Evolutionary conservation across 345 rosid genomes (phyloP).

Genomic region (Dipteronia sinensis): DNA sequence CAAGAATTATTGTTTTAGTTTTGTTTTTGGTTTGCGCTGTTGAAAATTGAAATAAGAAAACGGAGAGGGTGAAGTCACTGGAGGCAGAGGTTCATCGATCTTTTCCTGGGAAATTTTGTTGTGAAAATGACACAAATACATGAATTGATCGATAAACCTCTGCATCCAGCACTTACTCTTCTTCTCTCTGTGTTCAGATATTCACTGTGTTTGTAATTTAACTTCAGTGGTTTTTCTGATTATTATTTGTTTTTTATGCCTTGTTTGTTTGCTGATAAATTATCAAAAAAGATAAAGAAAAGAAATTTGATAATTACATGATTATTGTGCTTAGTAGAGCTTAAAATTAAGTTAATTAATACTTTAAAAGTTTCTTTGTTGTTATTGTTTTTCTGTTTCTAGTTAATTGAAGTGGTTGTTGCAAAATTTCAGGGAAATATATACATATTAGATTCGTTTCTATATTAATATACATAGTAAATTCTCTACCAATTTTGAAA

Average conservation of each 20-base stretch:
- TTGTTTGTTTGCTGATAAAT: conserved; percentile 17
- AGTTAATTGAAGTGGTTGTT: neutral
- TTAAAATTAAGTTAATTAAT: neutral
- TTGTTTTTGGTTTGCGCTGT: neutral
- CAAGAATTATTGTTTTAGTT: neutral
- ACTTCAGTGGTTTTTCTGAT: neutral
- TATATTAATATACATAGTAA: too few relatives aligned
- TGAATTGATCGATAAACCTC: conserved; percentile 99
- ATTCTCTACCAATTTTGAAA: neutral
- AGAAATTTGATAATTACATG: neutral
- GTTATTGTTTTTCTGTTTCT: neutral
- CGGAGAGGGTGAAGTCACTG: conserved; percentile 54
- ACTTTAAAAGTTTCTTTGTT: neutral
- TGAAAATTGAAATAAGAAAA: neutral
- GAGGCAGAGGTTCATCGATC: conserved; percentile 99
- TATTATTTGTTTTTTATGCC: neutral
- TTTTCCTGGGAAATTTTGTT: conserved; percentile 61
- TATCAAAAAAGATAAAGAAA: neutral
- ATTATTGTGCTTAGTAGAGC: neutral
- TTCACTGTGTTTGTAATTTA: neutral
- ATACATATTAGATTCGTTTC: neutral
- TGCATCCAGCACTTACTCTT: conserved; percentile 86
- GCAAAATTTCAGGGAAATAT: neutral
- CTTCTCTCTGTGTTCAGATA: neutral
- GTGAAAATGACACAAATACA: conserved; percentile 42